Evolutionary conservation across 2,329 filamentous ascomycete genomes (phyloP).

Genomic region (Pseudogymnoascus sp.): DNA sequence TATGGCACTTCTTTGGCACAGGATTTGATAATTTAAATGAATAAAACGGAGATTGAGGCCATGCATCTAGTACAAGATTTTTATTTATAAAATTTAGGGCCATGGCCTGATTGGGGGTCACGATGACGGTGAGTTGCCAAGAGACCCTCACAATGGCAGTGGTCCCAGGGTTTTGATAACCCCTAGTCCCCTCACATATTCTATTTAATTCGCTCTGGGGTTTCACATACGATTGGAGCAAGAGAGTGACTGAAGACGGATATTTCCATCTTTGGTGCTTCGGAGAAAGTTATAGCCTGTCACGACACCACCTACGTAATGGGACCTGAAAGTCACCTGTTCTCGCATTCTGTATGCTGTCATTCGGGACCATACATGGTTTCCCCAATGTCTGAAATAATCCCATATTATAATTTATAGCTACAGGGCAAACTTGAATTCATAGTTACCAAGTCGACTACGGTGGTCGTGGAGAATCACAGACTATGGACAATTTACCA

Average conservation of each 20-base stretch:
- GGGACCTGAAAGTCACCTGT: not conserved
- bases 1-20: not conserved
- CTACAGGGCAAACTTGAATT: not conserved
- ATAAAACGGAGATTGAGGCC: not conserved
- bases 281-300: not conserved
- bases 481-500: constrained; percentile 6
- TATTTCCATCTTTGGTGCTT: not conserved
- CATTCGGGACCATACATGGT: not conserved
- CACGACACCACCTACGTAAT: not conserved
- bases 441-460: not conserved
- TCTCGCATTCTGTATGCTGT: not conserved
- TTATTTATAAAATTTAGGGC: not conserved
- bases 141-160: not conserved
- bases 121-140: not conserved
- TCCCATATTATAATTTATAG: not conserved
- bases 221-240: not conserved
- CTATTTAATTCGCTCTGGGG: not conserved
- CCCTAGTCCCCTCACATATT: not conserved
- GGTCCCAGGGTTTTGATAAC: not conserved
- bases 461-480: not conserved
- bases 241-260: not conserved
- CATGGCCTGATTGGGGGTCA: not conserved
- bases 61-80: not conserved
- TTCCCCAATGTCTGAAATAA: not conserved
- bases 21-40: not conserved